A percentile compares a stretch with the other conserved stretches of the same genome.
phyloP scores from a whole-genome alignment of 192 early-diverging fungal species.

The Linnemannia hyalina region DNA sequence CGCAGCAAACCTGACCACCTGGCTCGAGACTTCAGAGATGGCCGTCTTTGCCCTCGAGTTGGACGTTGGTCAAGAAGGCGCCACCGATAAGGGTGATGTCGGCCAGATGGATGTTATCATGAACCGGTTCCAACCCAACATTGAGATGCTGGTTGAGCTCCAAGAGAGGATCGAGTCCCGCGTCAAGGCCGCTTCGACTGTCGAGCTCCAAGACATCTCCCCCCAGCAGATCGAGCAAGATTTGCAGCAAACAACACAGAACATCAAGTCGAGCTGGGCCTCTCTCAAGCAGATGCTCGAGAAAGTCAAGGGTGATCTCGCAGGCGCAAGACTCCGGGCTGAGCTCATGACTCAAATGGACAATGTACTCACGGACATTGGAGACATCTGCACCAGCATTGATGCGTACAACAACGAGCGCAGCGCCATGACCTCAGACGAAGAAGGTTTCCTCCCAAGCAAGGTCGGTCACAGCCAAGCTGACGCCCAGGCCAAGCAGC shows the following conservation, averaged over 20 bases:
- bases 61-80: slow-evolving; percentile 61
- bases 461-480: slow-evolving; percentile 13
- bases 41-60: slow-evolving; percentile 66
- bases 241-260: slow-evolving; percentile 54
- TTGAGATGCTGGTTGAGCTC: slow-evolving; percentile 62
- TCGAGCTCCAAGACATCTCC: slow-evolving; percentile 19
- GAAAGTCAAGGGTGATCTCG: slow-evolving; percentile 64
- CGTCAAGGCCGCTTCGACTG: slow-evolving; percentile 17
- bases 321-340: slow-evolving; percentile 49
- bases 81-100: slow-evolving; percentile 48
- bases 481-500: slow-evolving; percentile 40
- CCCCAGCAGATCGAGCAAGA: slow-evolving; percentile 33
- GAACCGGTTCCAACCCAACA: slow-evolving; percentile 59
- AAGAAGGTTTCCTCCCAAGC: slow-evolving; percentile 45
- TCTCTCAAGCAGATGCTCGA: slow-evolving; percentile 67
- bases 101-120: slow-evolving; percentile 59
- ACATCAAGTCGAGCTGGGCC: slow-evolving; percentile 68
- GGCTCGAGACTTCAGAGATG: slow-evolving; percentile 68
- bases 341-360: slow-evolving; percentile 49
- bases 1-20: slow-evolving; percentile 52
- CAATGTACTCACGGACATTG: slow-evolving; percentile 41
- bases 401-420: slow-evolving; percentile 52
- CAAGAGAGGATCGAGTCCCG: slow-evolving; percentile 49
- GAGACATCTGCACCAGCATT: slow-evolving; percentile 44
- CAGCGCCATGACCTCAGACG: slow-evolving; percentile 52